These are phyloP conservation scores for Juncus inflexus DNA, from an alignment of 176 grass and related monocot species.

Conservation along the genomic window DNA sequence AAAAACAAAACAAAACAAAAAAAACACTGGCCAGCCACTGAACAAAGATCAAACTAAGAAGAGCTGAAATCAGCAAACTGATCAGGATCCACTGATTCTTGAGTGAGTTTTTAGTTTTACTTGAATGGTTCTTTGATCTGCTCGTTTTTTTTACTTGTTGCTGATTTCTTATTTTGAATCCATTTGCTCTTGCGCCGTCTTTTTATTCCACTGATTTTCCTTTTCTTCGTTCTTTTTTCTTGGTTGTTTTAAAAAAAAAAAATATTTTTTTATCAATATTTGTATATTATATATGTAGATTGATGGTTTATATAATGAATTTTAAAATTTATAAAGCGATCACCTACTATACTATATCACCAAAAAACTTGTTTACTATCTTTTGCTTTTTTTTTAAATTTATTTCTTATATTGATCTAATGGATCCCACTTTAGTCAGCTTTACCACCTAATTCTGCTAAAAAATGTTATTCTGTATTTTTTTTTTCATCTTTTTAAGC, in stretches of 20 bases:
- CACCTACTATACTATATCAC: background rate
- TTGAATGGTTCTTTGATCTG: slow-evolving; percentile 1
- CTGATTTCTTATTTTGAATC: background rate
- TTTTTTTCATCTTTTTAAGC: background rate
- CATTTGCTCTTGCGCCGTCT: slow-evolving; percentile 1
- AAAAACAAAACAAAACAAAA: too few species aligned
- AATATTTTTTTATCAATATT: slow-evolving; percentile 5
- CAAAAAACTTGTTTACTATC: too few species aligned
- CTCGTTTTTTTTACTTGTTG: background rate
- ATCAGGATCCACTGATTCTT: too few species aligned
- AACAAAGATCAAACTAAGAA: too few species aligned
- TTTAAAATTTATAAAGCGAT: slow-evolving; percentile 9
- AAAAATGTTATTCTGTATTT: background rate
- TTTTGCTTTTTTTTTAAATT: too few species aligned
- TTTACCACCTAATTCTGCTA: background rate
- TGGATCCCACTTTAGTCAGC: slow-evolving; percentile 11
- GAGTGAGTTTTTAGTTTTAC: background rate
- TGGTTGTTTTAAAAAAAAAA: background rate
- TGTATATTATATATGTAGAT: background rate
- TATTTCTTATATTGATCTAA: background rate
- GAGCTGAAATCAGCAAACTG: too few species aligned
- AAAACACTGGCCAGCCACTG: background rate
- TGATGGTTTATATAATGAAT: background rate
- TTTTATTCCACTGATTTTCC: slow-evolving; percentile 8
- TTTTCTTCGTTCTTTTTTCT: background rate